Base-by-base conservation (phyloP, 305 asterid genomes). In the Ajuga reptans region DNA sequence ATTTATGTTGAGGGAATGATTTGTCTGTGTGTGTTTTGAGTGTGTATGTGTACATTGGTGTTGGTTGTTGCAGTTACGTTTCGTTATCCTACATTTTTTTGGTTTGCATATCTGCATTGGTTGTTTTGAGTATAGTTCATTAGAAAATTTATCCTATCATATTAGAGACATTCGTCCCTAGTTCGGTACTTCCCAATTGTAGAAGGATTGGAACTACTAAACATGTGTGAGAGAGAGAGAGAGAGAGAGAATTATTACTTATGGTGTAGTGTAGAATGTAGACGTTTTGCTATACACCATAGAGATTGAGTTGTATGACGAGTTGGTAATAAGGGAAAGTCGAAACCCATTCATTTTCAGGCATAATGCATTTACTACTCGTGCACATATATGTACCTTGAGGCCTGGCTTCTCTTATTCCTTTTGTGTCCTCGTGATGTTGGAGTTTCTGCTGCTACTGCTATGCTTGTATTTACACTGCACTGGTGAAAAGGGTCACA, bases 331-430 rank as follows among this genome's bases (percentile, higher is more conserved):
- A 18, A 9, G 17, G 9, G 6, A 15, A 4, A 9, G 7, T 6
- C 14, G 1, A 42, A 16, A 54, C 10, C 0, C 3, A 39, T 51
- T 18, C 41, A 6, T 15, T 72, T 54, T 47, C 34, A 6, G 29
- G 4, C 37, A 52, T 37, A 50, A 16, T 47, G 24, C 12, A 18
- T 59, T 5, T 34, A 51, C 7, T 31, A 52, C 64, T 24, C 17
- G 14, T 39, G 27, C 24, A 1, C 9, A 21, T 0, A 12, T 14
- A 12, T 45, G 42, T 46, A 47, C 24, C 14, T 43, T 27, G 29
- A 57, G 65, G 58, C 42, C 39, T 57, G 14, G 9, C 50, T 46
- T 58, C 68, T 71, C 43, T 50, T 39, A 61, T 37, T 36, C 15
- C 16, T 65, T 43, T 68, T 61, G n/a, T 54, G 66, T 42, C 33